These are phyloP conservation scores for Prinsepia uniflora DNA, from an alignment of 306 rosid species.

Conservation along the genomic window DNA sequence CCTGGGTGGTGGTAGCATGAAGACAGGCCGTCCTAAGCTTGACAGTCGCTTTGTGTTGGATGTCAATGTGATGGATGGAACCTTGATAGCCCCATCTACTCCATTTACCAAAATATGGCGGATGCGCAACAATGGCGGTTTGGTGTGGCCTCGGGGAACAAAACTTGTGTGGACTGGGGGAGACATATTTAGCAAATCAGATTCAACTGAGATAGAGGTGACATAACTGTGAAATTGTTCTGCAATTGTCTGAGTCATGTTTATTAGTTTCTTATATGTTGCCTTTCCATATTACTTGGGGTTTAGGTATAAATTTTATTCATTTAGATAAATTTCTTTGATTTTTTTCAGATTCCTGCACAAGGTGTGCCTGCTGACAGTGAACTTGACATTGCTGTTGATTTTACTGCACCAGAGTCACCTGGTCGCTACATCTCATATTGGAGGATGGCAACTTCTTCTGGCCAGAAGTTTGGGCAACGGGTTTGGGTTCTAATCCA, in stretches of 20 bases:
- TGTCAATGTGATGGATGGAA: constrained; percentile 77
- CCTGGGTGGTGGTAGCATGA: constrained; percentile 26
- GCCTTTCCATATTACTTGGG: background rate
- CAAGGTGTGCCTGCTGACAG: constrained; percentile 45
- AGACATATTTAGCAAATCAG: constrained; percentile 37
- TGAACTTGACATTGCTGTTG: constrained; percentile 80
- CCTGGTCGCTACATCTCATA: constrained; percentile 80
- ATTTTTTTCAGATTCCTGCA: constrained; percentile 44
- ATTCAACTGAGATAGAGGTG: constrained; percentile 64
- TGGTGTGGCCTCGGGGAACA: constrained; percentile 67
- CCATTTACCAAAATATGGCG: constrained; percentile 91
- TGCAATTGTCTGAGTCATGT: background rate
- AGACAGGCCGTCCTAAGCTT: constrained; percentile 41
- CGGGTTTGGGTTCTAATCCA: constrained; percentile 87
- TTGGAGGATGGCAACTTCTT: constrained; percentile 74
- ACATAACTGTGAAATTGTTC: constrained; percentile 5
- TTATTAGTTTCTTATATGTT: background rate
- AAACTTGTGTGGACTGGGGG: constrained; percentile 84
- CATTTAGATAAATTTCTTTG: background rate
- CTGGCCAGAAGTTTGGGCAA: constrained; percentile 82
- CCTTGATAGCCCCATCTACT: constrained; percentile 74
- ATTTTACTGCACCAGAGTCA: constrained; percentile 58
- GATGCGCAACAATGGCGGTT: constrained; percentile 69
- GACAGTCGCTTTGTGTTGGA: constrained; percentile 72
- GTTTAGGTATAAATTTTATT: background rate